A percentile compares a stretch with the other conserved stretches of the same genome.
phyloP scores from a whole-genome alignment of 2,329 filamentous ascomycete species.

The Xylariales sp. region DNA sequence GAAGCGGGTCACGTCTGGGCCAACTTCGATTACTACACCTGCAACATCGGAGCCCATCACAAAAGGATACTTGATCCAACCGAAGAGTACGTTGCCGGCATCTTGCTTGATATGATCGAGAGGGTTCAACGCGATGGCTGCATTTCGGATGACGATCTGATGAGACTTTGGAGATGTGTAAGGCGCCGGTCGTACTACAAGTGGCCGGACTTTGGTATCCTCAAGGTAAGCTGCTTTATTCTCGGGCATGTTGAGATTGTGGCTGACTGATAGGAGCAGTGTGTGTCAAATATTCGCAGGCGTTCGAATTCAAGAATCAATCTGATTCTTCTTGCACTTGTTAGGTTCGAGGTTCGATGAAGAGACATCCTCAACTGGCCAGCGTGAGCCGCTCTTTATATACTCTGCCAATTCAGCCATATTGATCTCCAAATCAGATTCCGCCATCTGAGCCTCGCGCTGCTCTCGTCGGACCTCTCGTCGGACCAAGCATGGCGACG shows the following conservation, averaged over 20 bases:
- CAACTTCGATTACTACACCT: slow-evolving; percentile 49
- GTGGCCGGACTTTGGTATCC: neutral
- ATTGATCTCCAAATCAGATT: too few species aligned
- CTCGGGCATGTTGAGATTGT: neutral
- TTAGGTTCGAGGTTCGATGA: too few species aligned
- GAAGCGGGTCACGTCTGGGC: slow-evolving; percentile 31
- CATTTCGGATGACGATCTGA: slow-evolving; percentile 27
- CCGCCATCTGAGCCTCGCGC: too few species aligned
- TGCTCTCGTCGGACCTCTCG: too few species aligned
- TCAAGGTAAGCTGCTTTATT: slow-evolving; percentile 3
- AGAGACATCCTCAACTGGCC: too few species aligned
- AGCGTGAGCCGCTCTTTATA: too few species aligned
- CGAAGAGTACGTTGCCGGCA: slow-evolving; percentile 22
- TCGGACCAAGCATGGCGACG: too few species aligned
- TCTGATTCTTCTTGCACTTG: too few species aligned
- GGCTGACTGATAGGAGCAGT: too few species aligned
- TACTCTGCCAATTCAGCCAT: too few species aligned
- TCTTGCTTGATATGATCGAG: slow-evolving; percentile 49
- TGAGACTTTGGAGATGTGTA: slow-evolving; percentile 13
- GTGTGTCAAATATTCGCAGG: too few species aligned
- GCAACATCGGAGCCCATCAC: slow-evolving; percentile 48
- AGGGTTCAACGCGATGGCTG: slow-evolving; percentile 47
- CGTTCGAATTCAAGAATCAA: too few species aligned
- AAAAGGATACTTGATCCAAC: slow-evolving; percentile 26
- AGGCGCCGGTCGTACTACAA: slow-evolving; percentile 1